These are phyloP conservation scores for Metschnikowia similis DNA, from an alignment of 805 yeast species.

Conservation along the genomic window DNA sequence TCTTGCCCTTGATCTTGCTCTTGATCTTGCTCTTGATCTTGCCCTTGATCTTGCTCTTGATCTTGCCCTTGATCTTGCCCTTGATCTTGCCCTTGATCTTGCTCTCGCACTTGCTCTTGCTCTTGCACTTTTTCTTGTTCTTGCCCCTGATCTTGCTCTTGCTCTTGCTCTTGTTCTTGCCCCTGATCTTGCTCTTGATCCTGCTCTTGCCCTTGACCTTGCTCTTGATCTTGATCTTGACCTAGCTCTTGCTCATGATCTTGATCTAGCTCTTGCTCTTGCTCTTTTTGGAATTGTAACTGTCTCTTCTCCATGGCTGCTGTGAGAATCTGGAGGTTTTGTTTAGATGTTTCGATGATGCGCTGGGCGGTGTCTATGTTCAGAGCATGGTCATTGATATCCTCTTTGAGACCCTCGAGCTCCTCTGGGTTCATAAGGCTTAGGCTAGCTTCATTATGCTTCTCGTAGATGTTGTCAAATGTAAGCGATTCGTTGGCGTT, in stretches of 20 bases:
- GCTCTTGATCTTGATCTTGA: background rate
- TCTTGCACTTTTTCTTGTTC: too few relatives aligned
- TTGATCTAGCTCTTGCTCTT: conserved; percentile 5
- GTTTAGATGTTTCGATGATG: conserved; percentile 34
- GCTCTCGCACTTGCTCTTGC: too few relatives aligned
- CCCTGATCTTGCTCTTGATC: too few relatives aligned
- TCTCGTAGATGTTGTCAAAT: conserved; percentile 40
- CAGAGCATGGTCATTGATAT: conserved; percentile 49
- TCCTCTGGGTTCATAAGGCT: conserved; percentile 35
- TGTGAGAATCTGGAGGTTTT: conserved; percentile 47
- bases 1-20: background rate
- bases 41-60: too few relatives aligned
- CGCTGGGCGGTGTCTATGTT: conserved; percentile 50
- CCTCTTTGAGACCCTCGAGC: conserved; percentile 36
- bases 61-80: too few relatives aligned
- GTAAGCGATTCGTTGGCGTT: conserved; percentile 53
- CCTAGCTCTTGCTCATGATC: background rate
- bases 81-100: too few relatives aligned
- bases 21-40: conserved; percentile 5
- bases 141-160: too few relatives aligned
- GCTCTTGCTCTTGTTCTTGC: too few relatives aligned
- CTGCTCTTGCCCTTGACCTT: too few relatives aligned
- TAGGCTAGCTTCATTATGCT: conserved; percentile 23
- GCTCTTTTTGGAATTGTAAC: conserved; percentile 11
- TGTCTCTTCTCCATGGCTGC: conserved; percentile 17